Base-by-base conservation (phyloP, 2,329 filamentous ascomycete species). In the Phoma sp. region DNA sequence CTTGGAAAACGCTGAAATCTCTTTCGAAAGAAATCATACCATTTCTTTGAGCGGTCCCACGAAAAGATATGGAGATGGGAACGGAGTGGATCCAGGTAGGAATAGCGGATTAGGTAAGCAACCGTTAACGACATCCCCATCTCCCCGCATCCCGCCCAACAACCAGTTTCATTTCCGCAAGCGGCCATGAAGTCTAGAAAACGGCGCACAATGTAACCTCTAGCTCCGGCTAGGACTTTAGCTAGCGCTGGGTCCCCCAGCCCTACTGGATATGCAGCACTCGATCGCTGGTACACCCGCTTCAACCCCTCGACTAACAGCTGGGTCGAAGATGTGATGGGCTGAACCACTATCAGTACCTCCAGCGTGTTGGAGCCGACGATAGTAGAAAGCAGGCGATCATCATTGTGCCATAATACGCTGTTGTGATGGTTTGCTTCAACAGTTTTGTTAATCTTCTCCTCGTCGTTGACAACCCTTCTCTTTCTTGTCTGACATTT, bases 81-180 rank as follows among this genome's bases (percentile, higher is more conserved):
- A 29, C 9, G 37, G 6, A 23, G 18, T 11, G 13, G 4, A 3
- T 13, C 4, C n/a, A 29, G 48, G 51, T 40, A 44, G 23, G 52
- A 42, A 36, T 49, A 46, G 40, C 38, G 43, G 38, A 11, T 29
- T 29, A 7, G 27, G 6, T 9, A 29, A 29, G 27, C 27, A 29
- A 7, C 9, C 9, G 6, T 29, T 29, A 7, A 29, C 18, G 18
- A 29, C 9, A 29, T 8, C 7, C 32, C 37, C 32, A 25, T 25
- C 29, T 29, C 50, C 50, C 51, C 51, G 45, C 51, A 44, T 38
- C 14, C 39, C 27, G 32, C 30, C 33, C 27, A 47, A 44, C 38
- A 47, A 47, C 38, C 22, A 18, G 11, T 7, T 7, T 2, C 36
- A 37, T 23, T n/a, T 25, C 46, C 36, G 52, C 45, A 55, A 36